Conservation (phyloP, 2,329 filamentous ascomycete genomes). For the Cyphellophora europaea region DNA sequence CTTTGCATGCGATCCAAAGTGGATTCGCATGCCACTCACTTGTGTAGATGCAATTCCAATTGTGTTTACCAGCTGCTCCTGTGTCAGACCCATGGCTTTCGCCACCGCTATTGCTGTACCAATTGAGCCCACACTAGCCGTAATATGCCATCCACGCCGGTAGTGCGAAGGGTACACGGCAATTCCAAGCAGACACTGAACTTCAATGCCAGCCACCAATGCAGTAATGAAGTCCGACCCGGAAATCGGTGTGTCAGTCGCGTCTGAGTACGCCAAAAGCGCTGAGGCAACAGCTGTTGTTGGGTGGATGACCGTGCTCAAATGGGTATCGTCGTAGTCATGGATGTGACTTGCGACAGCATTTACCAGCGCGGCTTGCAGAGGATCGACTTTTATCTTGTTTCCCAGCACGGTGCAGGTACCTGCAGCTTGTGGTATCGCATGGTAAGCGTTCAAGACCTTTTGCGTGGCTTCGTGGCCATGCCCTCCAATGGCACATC, state of each 20-base stretch:
- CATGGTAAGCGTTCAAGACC: background rate
- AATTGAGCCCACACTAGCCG: slow-evolving; percentile 41
- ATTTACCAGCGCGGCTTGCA: slow-evolving; percentile 42
- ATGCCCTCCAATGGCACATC: slow-evolving; percentile 43
- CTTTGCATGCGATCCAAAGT: slow-evolving; percentile 49
- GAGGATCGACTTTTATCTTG: slow-evolving; percentile 6
- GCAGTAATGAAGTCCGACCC: slow-evolving; percentile 42
- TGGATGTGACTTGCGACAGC: slow-evolving; percentile 47
- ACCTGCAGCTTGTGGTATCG: background rate
- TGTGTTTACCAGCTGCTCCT: slow-evolving; percentile 36
- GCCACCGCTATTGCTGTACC: slow-evolving; percentile 44
- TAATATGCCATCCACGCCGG: slow-evolving; percentile 49
- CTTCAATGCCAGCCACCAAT: slow-evolving; percentile 43
- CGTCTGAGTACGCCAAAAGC: slow-evolving; percentile 39
- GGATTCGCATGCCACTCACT: slow-evolving; percentile 44
- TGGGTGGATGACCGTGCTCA: slow-evolving; percentile 48
- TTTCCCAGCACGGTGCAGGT: slow-evolving; percentile 26
- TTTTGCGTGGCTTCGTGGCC: slow-evolving; percentile 33
- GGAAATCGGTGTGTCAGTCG: slow-evolving; percentile 24
- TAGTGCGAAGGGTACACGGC: slow-evolving; percentile 47
- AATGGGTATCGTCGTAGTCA: slow-evolving; percentile 49
- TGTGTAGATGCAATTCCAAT: slow-evolving; percentile 46
- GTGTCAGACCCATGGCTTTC: slow-evolving; percentile 35
- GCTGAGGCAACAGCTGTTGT: slow-evolving; percentile 43
- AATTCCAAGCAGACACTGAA: slow-evolving; percentile 43